Evolutionary conservation across 305 asterid genomes (phyloP), one percentile per base, ranked within the genome.

Genomic region (Fraxinus albicans): DNA sequence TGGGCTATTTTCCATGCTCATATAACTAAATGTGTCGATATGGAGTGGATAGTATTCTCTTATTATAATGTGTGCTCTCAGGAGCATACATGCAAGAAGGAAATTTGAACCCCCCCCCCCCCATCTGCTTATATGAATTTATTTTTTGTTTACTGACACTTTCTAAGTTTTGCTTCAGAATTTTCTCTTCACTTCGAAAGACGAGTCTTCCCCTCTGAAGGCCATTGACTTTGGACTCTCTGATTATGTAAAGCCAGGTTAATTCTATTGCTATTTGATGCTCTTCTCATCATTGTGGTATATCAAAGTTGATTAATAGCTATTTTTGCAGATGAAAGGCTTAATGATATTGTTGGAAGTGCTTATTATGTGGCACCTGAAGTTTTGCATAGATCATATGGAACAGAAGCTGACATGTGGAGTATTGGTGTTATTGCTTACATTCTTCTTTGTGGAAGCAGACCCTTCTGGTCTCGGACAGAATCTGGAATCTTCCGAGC

Each of bases 221-320:
- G 99, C 97, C 85, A 96, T 94, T 35, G 99, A 96, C 89, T 96
- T 96, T 50, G 99, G 99, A 77, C 98, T 96, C 31, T 96, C 99
- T n/a, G 99, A 96, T 84, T 94, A 91, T 34, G 98, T 96, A 65
- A 96, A 93, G 90, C 98, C 99, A 92, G 99, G 99, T 96, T 25
- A 69, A 80, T 33, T 69, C 75, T n/a, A 44, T 38, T 74, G 55
- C 85, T 10, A 31, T 83, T 15, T 29, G 15, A 7, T 21, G 12
- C 87, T 80, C 78, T 53, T 73, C 21, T 80, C 36, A 44, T 55
- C 36, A 70, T 31, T 50, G 36, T 10, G n/a, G 21, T 80, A 12
- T 79, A 85, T 58, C 73, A 36, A 76, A 83, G 81, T 72, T 85
- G 81, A 86, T 7, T 83, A 72, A 70, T 78, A 27, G 10, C 78